Evolutionary conservation across 768 basidiomycete species (phyloP).

Genomic region (Termitomyces sp.): DNA sequence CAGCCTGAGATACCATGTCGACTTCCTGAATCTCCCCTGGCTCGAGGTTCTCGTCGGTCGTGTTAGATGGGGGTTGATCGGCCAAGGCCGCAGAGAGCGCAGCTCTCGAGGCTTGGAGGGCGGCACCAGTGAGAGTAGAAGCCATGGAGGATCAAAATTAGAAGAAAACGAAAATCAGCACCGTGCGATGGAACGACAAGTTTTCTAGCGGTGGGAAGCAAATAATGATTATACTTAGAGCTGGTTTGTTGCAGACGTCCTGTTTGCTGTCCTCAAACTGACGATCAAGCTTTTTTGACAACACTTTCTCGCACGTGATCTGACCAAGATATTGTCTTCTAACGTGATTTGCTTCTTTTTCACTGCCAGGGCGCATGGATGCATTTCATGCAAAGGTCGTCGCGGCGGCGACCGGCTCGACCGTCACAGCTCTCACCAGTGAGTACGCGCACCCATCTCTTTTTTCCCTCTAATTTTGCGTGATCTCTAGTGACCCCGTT

Average conservation of each 20-base stretch:
- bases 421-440: constrained; percentile 82
- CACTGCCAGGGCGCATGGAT: constrained; percentile 42
- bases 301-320: constrained; percentile 15
- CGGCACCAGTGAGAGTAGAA: constrained; percentile 54
- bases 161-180: not conserved
- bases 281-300: constrained; percentile 14
- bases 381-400: constrained; percentile 73
- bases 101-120: constrained; percentile 74
- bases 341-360: constrained; percentile 3
- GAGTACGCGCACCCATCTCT: constrained; percentile 17
- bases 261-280: constrained; percentile 3
- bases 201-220: not conserved
- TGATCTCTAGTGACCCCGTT: constrained; percentile 90
- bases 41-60: constrained; percentile 44
- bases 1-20: constrained; percentile 79
- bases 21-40: constrained; percentile 86
- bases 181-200: not conserved
- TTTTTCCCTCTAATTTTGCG: not conserved
- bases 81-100: constrained; percentile 71
- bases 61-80: constrained; percentile 34
- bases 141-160: constrained; percentile 22
- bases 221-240: constrained; percentile 5
- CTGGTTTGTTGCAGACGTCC: constrained; percentile 2
- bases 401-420: constrained; percentile 75
- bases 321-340: constrained; percentile 7